Evolutionary conservation across 2,329 filamentous ascomycete species (phyloP).

Genomic region (Diaporthe ampelina): DNA sequence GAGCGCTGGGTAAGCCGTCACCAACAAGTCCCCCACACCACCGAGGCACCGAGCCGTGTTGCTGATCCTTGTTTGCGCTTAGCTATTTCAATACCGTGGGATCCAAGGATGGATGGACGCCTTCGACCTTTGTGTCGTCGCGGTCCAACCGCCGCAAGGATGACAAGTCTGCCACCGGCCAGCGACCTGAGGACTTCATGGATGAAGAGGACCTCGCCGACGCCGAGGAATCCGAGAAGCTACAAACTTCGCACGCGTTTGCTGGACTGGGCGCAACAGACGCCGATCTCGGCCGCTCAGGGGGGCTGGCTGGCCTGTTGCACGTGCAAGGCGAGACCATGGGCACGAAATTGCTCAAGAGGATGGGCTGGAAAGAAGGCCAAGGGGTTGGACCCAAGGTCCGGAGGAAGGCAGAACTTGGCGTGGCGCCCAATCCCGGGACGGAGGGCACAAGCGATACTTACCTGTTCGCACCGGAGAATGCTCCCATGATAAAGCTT

Average conservation of each 20-base stretch:
- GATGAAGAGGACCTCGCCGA: constrained; percentile 96
- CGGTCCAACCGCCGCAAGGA: constrained; percentile 81
- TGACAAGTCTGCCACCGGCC: constrained; percentile 52
- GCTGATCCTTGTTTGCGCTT: constrained; percentile 34
- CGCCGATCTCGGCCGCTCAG: constrained; percentile 64
- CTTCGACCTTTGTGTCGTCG: constrained; percentile 91
- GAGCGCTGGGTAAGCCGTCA: constrained; percentile 83
- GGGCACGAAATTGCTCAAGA: constrained; percentile 85
- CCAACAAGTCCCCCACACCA: too few relatives aligned
- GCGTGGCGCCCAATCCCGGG: constrained; percentile 57
- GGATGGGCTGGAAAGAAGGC: constrained; percentile 96
- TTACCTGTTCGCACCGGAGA: constrained; percentile 88
- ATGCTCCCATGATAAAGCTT: constrained; percentile 78
- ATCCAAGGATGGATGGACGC: constrained; percentile 98
- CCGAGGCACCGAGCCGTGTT: too few relatives aligned
- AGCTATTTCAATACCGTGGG: constrained; percentile 99
- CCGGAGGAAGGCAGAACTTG: constrained; percentile 79
- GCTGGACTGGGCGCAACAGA: constrained; percentile 80
- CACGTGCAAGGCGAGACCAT: constrained; percentile 83
- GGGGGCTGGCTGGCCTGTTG: constrained; percentile 79
- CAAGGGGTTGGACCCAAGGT: constrained; percentile 94
- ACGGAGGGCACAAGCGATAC: constrained; percentile 59
- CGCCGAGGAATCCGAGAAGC: constrained; percentile 80
- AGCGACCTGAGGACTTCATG: constrained; percentile 93
- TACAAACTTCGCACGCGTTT: constrained; percentile 82